Evolutionary conservation across 345 rosid species (phyloP), one percentile per base, ranked within the genome.

Genomic region (Gossypium sturtianum): DNA sequence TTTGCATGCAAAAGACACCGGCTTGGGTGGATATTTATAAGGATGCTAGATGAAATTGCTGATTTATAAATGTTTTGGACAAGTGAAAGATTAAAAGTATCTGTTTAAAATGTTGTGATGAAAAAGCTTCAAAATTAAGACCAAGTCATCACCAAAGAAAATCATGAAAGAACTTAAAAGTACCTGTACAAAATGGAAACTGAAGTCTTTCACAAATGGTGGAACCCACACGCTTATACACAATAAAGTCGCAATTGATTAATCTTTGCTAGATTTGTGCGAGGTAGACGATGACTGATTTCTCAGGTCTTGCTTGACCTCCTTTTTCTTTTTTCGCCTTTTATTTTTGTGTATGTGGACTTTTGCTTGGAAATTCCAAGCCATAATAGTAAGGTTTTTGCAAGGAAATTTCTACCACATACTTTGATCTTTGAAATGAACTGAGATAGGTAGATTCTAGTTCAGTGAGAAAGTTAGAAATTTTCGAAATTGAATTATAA

Each of bases 191-290:
- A 12, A n/a, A 3, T 34, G 5, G 27, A 1, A 47, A 10, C 3
- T 19, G 49, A 44, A 9, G 27, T 29, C 9, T 16, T 71, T 38
- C 25, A 2, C 3, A 10, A 20, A 66, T 58, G 62, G 80, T 77
- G 82, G 88, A 69, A 74, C 87, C 88, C 88, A 87, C 88, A 44
- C 88, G 90, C 75, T 83, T 78, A 52, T 4, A 15, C 57, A 22
- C 45, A 58, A 49, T 51, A 74, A 79, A 79, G 75, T 76, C 81
- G 38, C 64, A 29, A 43, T 73, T 17, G 72, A 75, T 60, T 20
- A 45, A 17, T 45, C 1, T 7, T 15, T 9, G 15, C 4, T 27
- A 58, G 0, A 1, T 19, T 29, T 25, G 27, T n/a, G 70, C 41
- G 4, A 11, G 52, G 27, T 9, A 10, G 75, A 76, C 72, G 29